Percentiles rank a stretch among this genome's conserved stretches.
Evolutionary conservation across 306 rosid genomes (phyloP).

Genomic region (Trifolium dubium): DNA sequence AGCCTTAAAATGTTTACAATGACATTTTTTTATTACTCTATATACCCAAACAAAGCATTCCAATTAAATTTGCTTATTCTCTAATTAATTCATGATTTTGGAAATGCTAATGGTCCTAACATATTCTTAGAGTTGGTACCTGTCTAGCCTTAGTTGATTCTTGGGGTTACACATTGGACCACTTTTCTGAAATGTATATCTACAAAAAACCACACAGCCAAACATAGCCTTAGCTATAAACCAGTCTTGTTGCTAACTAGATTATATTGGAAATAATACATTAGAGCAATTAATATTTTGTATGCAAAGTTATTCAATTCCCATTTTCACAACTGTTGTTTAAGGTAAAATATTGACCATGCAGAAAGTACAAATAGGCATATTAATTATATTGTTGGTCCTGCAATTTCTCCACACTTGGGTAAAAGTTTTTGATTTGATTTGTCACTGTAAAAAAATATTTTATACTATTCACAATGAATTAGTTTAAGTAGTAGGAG

Average conservation of each 20-base stretch:
- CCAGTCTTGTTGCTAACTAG: conserved; percentile 28
- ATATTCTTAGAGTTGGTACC: conserved; percentile 21
- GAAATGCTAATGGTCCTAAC: conserved; percentile 39
- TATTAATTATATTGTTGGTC: background rate
- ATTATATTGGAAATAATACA: conserved; percentile 32
- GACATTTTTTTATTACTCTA: too few species aligned
- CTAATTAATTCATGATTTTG: conserved; percentile 10
- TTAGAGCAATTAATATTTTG: background rate
- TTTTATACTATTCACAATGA: too few species aligned
- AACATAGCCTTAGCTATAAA: conserved; percentile 24
- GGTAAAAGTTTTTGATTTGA: background rate
- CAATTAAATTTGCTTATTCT: conserved; percentile 15
- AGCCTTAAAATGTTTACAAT: too few species aligned
- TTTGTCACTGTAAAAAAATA: too few species aligned
- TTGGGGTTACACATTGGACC: conserved; percentile 46
- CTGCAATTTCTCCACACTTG: conserved; percentile 6
- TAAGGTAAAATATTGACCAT: conserved; percentile 20
- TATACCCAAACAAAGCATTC: background rate
- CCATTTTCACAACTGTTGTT: conserved; percentile 3
- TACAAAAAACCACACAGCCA: conserved; percentile 34
- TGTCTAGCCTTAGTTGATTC: conserved; percentile 27
- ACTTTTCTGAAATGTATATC: conserved; percentile 33
- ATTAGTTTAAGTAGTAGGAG: too few species aligned
- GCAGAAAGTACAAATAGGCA: background rate
- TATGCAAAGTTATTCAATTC: conserved; percentile 7